Evolutionary conservation across 2,329 filamentous ascomycete species (phyloP).

Genomic region (Penicillium sclerotiorum): DNA sequence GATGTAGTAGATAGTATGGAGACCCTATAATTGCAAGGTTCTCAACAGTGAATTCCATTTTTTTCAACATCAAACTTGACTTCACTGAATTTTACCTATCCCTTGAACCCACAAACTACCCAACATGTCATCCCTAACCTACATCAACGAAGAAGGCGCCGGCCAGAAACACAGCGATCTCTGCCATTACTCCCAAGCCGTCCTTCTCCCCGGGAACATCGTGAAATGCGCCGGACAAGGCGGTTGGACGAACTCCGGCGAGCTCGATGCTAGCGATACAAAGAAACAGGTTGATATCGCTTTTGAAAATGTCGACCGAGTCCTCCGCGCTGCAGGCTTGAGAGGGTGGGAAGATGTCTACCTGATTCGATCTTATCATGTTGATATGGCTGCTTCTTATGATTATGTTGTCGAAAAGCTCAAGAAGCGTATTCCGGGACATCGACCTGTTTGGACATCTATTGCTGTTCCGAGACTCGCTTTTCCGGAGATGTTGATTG

Average conservation of each 20-base stretch:
- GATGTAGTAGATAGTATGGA: no score
- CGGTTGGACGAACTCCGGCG: neutral
- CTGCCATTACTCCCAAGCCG: neutral
- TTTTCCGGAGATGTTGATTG: neutral
- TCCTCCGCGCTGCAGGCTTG: neutral
- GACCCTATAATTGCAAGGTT: no score
- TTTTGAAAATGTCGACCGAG: neutral
- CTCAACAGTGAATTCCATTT: no score
- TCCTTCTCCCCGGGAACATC: neutral
- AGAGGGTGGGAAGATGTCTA: neutral
- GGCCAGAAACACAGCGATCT: neutral
- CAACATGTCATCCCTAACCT: neutral
- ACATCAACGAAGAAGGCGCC: neutral
- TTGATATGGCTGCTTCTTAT: neutral
- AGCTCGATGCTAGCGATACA: neutral
- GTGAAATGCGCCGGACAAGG: neutral
- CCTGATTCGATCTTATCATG: neutral
- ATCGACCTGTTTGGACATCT: neutral
- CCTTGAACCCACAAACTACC: no score
- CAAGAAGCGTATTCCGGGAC: neutral
- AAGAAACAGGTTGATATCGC: neutral
- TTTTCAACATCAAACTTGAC: no score
- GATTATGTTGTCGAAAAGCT: neutral
- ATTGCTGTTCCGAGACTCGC: neutral
- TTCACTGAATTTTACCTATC: no score